Base-by-base conservation (phyloP, 768 basidiomycete genomes). In the Terana coerulea region DNA sequence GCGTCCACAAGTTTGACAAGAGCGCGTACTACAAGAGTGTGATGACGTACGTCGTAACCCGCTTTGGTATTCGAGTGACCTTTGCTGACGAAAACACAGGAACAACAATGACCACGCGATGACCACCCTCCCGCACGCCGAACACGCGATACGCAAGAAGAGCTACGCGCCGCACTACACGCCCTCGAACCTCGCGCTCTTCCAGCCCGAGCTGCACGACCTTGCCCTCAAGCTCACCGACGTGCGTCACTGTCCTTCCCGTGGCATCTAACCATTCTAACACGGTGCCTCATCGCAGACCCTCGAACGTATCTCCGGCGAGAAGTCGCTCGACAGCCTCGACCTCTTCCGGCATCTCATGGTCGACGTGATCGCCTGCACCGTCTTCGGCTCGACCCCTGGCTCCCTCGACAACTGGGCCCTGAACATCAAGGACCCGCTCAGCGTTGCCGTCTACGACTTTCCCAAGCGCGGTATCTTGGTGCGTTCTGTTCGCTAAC, bases 81-180 rank as follows among this genome's bases (percentile, higher is more conserved):
- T 58, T 42, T 50, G 21, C 62, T 48, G 53, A 58, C 25, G 29
- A 55, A 11, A 15, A 48, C 51, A 19, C 63, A 91, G 88, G 68
- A 89, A 89, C 67, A 79, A 89, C 67, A 87, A 89, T 62, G 83
- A 90, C 69, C 88, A 91, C 65, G 88, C 88, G 87, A 90, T 90
- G 88, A 90, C 87, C 52, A 88, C 87, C 44, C 77, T 91, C 51
- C 83, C 86, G 61, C 86, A 90, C 57, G 73, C 80, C 53, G 72
- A 75, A 52, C 87, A 91, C 67, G 74, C 78, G 41, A 75, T 79
- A 45, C 84, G 86, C 65, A 83, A 86, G 53, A 88, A 84, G 69
- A 84, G 76, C 45, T 91, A 86, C 65, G 83, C 86, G 12, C 78
- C 83, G 15, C 88, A 89, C 66, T 91, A 90, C 65, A 78, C 69